Percentiles rank a stretch among this genome's conserved stretches.
These are phyloP conservation scores for Xylaria sp. DNA, from an alignment of 2,329 filamentous ascomycete genomes.

Conservation along the genomic window DNA sequence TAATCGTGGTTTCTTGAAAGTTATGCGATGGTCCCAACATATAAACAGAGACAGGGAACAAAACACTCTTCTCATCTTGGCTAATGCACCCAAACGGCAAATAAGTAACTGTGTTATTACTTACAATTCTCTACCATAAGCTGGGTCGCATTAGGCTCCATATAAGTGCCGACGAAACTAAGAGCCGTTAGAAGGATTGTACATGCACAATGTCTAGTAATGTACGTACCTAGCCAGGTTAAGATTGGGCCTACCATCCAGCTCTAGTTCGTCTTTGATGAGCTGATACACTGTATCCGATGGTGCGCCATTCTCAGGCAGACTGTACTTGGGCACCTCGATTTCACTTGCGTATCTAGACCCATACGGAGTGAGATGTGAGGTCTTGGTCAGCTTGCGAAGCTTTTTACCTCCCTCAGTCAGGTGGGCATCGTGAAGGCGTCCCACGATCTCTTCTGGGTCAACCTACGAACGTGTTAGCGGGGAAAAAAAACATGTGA, in stretches of 20 bases:
- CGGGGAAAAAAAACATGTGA: background rate
- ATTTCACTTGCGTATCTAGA: conserved; percentile 64
- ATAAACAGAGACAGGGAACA: background rate
- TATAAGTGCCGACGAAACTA: conserved; percentile 76
- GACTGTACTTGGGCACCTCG: conserved; percentile 68
- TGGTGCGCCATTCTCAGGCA: conserved; percentile 66
- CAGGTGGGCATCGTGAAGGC: conserved; percentile 58
- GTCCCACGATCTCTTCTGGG: conserved; percentile 64
- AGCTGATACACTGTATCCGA: conserved; percentile 73
- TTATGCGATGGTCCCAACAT: background rate
- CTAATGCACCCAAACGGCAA: background rate
- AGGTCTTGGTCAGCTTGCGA: conserved; percentile 54
- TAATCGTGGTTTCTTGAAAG: background rate
- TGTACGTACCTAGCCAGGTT: conserved; percentile 66
- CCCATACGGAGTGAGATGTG: conserved; percentile 66
- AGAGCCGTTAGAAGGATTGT: conserved; percentile 26
- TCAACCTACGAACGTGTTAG: conserved; percentile 56
- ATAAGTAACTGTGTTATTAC: conserved; percentile 38
- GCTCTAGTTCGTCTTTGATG: conserved; percentile 69
- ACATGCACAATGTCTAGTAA: conserved; percentile 9
- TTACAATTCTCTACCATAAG: conserved; percentile 73
- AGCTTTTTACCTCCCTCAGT: conserved; percentile 50
- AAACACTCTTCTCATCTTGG: background rate
- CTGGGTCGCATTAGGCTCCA: conserved; percentile 72
- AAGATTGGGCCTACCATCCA: conserved; percentile 73